Evolutionary conservation across 768 basidiomycete species (phyloP).

Genomic region (Rhodosporidiobolus sp.): DNA sequence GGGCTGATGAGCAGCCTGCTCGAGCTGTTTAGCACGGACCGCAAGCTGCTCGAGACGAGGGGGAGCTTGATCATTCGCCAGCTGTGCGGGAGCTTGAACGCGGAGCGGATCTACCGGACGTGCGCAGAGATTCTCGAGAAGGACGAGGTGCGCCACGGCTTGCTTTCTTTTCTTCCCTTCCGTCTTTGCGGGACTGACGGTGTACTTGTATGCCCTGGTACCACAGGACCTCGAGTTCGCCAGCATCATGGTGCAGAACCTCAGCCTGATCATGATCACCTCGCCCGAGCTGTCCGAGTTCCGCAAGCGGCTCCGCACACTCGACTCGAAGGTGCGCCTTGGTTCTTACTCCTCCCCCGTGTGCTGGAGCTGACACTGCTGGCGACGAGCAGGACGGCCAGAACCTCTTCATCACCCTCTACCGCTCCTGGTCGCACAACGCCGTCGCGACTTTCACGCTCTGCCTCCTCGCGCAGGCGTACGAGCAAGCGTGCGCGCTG

Average conservation of each 20-base stretch:
- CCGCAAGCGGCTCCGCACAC: slow-evolving; percentile 81
- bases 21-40: slow-evolving; percentile 90
- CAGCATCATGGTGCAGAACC: slow-evolving; percentile 92
- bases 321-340: slow-evolving; percentile 77
- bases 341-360: not conserved
- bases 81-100: slow-evolving; percentile 86
- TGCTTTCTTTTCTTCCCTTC: not conserved
- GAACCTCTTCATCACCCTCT: slow-evolving; percentile 85
- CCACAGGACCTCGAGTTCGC: slow-evolving; percentile 83
- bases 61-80: slow-evolving; percentile 96
- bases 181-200: too few species aligned
- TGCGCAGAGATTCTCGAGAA: slow-evolving; percentile 97
- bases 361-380: slow-evolving; percentile 41
- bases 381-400: slow-evolving; percentile 79
- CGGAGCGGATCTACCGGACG: slow-evolving; percentile 89
- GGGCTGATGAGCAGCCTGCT: slow-evolving; percentile 92
- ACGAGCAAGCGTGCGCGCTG: slow-evolving; percentile 96
- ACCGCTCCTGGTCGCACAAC: slow-evolving; percentile 98
- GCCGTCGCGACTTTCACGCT: slow-evolving; percentile 94
- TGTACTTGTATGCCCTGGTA: too few species aligned
- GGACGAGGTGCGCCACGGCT: slow-evolving; percentile 68
- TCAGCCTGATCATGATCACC: slow-evolving; percentile 93
- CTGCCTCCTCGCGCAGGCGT: slow-evolving; percentile 93
- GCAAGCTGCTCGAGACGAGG: slow-evolving; percentile 78
- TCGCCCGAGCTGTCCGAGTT: slow-evolving; percentile 95